phyloP scores from a whole-genome alignment of 306 rosid species.

The Fagus crenata region DNA sequence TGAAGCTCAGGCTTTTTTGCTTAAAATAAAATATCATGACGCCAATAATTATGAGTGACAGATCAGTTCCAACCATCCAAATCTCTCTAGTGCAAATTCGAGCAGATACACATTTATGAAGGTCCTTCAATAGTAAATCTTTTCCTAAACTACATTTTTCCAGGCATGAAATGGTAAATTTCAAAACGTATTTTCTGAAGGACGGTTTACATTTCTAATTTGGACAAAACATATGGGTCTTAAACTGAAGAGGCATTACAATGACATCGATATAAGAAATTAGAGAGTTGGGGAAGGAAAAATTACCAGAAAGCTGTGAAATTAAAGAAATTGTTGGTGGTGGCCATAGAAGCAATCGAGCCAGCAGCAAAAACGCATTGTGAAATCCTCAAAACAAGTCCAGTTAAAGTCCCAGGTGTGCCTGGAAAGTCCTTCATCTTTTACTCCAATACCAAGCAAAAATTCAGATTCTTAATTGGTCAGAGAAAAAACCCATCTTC shows the following conservation, averaged over 20 bases:
- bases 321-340: constrained; percentile 68
- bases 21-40: not conserved
- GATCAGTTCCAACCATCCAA: not conserved
- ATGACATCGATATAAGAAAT: not conserved
- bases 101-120: not conserved
- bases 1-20: not conserved
- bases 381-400: constrained; percentile 74
- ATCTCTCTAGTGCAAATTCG: not conserved
- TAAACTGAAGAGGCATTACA: not conserved
- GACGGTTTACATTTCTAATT: not conserved
- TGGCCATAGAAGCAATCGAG: constrained; percentile 82
- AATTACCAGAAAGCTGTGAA: constrained; percentile 87
- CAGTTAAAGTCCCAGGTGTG: constrained; percentile 84
- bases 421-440: constrained; percentile 88
- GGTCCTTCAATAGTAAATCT: not conserved
- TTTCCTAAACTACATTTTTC: not conserved
- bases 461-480: constrained; percentile 28
- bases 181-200: not conserved
- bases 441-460: constrained; percentile 28
- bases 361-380: constrained; percentile 82
- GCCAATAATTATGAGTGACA: not conserved
- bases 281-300: not conserved
- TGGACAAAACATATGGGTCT: constrained; percentile 1
- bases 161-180: not conserved
- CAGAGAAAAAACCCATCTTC: constrained; percentile 34